These are phyloP conservation scores for Phialemoniopsis sp. DNA, from an alignment of 2,329 filamentous ascomycete species.

Conservation along the genomic window DNA sequence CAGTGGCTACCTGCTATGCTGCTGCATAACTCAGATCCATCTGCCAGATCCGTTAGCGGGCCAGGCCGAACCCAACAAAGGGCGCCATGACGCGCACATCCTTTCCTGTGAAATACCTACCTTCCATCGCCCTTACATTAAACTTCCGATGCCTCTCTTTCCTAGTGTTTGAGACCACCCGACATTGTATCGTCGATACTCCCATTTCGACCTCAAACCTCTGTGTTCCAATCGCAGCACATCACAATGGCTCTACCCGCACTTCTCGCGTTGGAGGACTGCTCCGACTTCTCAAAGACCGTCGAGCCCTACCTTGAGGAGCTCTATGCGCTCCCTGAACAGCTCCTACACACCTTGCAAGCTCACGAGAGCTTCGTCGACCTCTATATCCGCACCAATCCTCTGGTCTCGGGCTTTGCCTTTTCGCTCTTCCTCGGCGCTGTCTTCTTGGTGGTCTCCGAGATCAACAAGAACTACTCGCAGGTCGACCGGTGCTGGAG, in stretches of 20 bases:
- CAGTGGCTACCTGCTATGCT: too few species aligned
- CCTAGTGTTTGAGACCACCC: too few species aligned
- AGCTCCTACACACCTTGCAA: constrained; percentile 54
- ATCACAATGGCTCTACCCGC: constrained; percentile 63
- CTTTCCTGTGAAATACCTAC: too few species aligned
- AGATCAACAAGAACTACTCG: constrained; percentile 92
- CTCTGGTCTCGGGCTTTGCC: constrained; percentile 70
- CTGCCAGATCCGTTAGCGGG: too few species aligned
- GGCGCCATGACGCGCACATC: constrained; percentile 9
- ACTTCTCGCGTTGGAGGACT: constrained; percentile 68
- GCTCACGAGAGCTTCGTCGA: constrained; percentile 59
- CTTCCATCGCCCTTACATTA: too few species aligned
- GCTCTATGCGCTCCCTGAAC: constrained; percentile 64
- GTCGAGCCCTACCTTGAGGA: constrained; percentile 72
- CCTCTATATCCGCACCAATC: constrained; percentile 83
- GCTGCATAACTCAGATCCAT: too few species aligned
- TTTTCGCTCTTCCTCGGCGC: constrained; percentile 67
- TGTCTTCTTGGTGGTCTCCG: constrained; percentile 71
- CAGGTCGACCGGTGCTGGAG: constrained; percentile 94
- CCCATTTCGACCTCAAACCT: background rate
- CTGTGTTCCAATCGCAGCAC: too few species aligned
- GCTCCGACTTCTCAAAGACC: constrained; percentile 69
- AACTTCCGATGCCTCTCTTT: too few species aligned
- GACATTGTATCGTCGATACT: too few species aligned
- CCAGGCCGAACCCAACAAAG: too few species aligned